Percentiles rank a stretch among this genome's conserved stretches.
These are phyloP conservation scores for Sugiyamaella americana DNA, from an alignment of 805 yeast genomes.

Conservation along the genomic window DNA sequence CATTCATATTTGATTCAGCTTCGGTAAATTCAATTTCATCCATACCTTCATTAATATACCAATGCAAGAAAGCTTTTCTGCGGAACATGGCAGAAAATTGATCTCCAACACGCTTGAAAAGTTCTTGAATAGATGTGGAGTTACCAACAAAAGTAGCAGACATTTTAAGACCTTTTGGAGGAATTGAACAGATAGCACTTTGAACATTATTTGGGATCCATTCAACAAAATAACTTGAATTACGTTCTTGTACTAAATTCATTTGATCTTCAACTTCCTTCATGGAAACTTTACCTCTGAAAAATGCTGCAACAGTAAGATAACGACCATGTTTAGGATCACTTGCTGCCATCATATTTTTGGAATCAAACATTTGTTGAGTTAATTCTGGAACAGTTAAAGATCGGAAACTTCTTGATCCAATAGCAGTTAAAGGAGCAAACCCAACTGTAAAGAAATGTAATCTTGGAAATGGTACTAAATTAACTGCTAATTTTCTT, in stretches of 20 bases:
- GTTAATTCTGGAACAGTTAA: slow-evolving; percentile 86
- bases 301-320: slow-evolving; percentile 88
- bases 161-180: slow-evolving; percentile 81
- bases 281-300: slow-evolving; percentile 87
- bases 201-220: slow-evolving; percentile 97
- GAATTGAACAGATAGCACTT: slow-evolving; percentile 86
- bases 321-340: slow-evolving; percentile 89
- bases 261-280: slow-evolving; percentile 94
- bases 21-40: slow-evolving; percentile 91
- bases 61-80: slow-evolving; percentile 91
- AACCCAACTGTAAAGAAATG: slow-evolving; percentile 95
- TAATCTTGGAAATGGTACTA: slow-evolving; percentile 92
- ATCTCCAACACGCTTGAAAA: slow-evolving; percentile 81
- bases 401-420: slow-evolving; percentile 76
- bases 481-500: slow-evolving; percentile 87
- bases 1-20: slow-evolving; percentile 88
- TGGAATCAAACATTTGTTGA: slow-evolving; percentile 87
- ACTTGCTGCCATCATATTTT: slow-evolving; percentile 93
- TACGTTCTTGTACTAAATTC: slow-evolving; percentile 75
- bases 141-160: slow-evolving; percentile 91
- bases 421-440: slow-evolving; percentile 82
- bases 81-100: slow-evolving; percentile 90
- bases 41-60: slow-evolving; percentile 97
- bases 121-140: slow-evolving; percentile 87
- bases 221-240: slow-evolving; percentile 80